Conservation (phyloP, 495 filamentous ascomycete species). For the Aspergillus sclerotioniger region DNA sequence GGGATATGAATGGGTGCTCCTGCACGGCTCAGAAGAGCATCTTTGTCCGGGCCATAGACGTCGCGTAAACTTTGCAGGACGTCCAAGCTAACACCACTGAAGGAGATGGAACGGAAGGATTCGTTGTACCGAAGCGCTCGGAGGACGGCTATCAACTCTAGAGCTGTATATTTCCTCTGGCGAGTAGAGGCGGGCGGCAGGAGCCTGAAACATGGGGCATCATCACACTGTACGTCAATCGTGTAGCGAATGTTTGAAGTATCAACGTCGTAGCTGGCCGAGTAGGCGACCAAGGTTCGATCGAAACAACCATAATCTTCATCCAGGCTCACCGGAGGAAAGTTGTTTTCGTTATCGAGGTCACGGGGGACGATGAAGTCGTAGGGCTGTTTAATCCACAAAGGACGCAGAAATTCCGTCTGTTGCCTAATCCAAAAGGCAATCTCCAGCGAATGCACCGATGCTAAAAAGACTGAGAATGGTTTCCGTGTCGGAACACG, state of each 20-base stretch:
- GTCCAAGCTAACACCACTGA: conserved; percentile 71
- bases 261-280: conserved; percentile 71
- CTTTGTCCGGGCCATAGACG: conserved; percentile 59
- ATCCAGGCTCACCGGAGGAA: conserved; percentile 58
- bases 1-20: conserved; percentile 56
- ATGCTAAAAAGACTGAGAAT: conserved; percentile 72
- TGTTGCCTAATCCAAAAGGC: conserved; percentile 68
- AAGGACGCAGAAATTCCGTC: conserved; percentile 76
- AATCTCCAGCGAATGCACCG: conserved; percentile 72
- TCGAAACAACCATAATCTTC: conserved; percentile 81
- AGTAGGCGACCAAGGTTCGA: conserved; percentile 82
- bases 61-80: conserved; percentile 61
- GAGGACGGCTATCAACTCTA: conserved; percentile 83
- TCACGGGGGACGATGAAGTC: conserved; percentile 60
- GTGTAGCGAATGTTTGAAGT: conserved; percentile 74
- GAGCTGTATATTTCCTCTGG: conserved; percentile 58
- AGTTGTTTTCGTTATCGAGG: conserved; percentile 58
- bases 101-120: conserved; percentile 81
- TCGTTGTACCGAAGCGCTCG: conserved; percentile 90
- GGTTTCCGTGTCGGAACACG: conserved; percentile 65
- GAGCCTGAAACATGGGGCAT: conserved; percentile 82
- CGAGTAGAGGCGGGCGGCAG: conserved; percentile 59
- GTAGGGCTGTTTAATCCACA: conserved; percentile 74
- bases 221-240: conserved; percentile 72
- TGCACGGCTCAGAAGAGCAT: conserved; percentile 56